These are phyloP conservation scores for Talaromyces sp. DNA, from an alignment of 2,329 filamentous ascomycete species.

Conservation along the genomic window DNA sequence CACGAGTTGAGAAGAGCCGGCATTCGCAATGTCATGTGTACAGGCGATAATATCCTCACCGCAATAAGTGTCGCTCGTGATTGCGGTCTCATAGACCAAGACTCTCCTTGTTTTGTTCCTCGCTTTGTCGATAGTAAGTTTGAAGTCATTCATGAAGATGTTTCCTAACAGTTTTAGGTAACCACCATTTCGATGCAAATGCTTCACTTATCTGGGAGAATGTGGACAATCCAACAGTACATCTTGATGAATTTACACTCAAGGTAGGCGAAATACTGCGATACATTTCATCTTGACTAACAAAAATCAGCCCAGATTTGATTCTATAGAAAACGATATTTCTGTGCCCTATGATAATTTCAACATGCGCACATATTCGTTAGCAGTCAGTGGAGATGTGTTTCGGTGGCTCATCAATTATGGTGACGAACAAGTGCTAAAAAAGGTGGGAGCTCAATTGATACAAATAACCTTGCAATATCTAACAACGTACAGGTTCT, in stretches of 20 bases:
- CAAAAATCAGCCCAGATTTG: slow-evolving; percentile 59
- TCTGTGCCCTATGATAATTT: slow-evolving; percentile 81
- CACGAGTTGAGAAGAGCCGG: slow-evolving; percentile 75
- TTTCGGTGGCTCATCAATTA: slow-evolving; percentile 97
- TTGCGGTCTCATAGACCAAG: slow-evolving; percentile 73
- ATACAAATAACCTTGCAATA: neutral
- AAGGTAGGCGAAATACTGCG: slow-evolving; percentile 42
- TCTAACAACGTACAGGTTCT: slow-evolving; percentile 60
- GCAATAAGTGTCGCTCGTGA: slow-evolving; percentile 93
- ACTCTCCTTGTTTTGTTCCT: slow-evolving; percentile 86
- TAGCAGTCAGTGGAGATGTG: slow-evolving; percentile 87
- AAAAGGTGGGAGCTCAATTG: slow-evolving; percentile 47
- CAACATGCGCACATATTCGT: slow-evolving; percentile 75
- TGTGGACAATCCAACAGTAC: slow-evolving; percentile 77
- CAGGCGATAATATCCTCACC: slow-evolving; percentile 94
- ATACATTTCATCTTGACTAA: neutral
- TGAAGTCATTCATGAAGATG: neutral
- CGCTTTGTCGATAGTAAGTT: slow-evolving; percentile 67
- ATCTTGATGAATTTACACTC: slow-evolving; percentile 73
- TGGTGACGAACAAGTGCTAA: slow-evolving; percentile 71
- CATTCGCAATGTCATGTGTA: slow-evolving; percentile 92
- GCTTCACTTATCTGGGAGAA: slow-evolving; percentile 83
- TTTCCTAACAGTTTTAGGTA: slow-evolving; percentile 11
- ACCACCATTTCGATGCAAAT: slow-evolving; percentile 57
- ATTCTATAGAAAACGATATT: slow-evolving; percentile 66